Conservation (phyloP, 2,329 filamentous ascomycete genomes). For the Hymenoscyphus albidus region DNA sequence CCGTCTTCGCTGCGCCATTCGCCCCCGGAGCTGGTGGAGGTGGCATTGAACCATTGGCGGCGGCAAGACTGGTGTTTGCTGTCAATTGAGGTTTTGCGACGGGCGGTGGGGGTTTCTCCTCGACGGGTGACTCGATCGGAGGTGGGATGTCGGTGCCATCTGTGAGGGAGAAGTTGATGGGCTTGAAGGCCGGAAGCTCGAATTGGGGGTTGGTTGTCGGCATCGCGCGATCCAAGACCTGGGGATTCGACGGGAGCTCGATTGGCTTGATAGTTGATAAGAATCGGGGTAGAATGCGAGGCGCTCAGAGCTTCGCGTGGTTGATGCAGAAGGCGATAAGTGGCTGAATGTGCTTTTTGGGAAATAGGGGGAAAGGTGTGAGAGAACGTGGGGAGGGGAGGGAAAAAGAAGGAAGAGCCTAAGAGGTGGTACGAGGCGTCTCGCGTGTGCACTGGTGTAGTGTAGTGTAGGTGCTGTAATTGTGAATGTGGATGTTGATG, state of each 20-base stretch:
- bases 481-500: no score
- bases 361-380: not conserved
- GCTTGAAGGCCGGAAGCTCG: slow-evolving; percentile 31
- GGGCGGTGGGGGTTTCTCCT: slow-evolving; percentile 28
- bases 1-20: slow-evolving; percentile 12
- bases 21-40: slow-evolving; percentile 6
- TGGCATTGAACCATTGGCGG: slow-evolving; percentile 7
- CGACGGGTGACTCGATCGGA: slow-evolving; percentile 34
- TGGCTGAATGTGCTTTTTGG: not conserved
- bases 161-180: slow-evolving; percentile 34
- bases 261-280: not conserved
- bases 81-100: slow-evolving; percentile 10
- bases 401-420: not conserved
- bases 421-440: not conserved
- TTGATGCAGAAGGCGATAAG: slow-evolving; percentile 15
- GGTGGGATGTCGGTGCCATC: slow-evolving; percentile 37
- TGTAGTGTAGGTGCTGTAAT: no score
- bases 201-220: slow-evolving; percentile 30
- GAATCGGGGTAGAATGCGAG: slow-evolving; percentile 21
- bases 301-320: slow-evolving; percentile 15
- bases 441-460: no score
- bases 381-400: not conserved
- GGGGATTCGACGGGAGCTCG: not conserved
- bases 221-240: not conserved
- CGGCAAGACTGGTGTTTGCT: not conserved